Base-by-base conservation (phyloP, 2,329 filamentous ascomycete species). In the Phoma sp. region DNA sequence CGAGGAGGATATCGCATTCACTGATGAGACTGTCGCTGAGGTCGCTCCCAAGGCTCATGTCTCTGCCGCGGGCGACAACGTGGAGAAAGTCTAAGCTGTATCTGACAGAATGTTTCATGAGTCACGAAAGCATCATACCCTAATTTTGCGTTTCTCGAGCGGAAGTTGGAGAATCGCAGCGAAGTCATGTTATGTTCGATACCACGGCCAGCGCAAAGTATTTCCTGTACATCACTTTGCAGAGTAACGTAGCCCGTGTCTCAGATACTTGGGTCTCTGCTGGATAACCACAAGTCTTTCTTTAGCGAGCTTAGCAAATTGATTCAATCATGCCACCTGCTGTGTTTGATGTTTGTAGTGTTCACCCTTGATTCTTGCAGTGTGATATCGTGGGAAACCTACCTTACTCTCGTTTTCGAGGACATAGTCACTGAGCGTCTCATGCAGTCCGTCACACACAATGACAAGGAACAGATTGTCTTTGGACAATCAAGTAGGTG, bases 1-100 rank as follows among this genome's bases (percentile, higher is more conserved):
- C 4, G 90, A 93, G 74, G 87, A 93, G 48, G 93, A 97, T 74
- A 79, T 96, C 46, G 86, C 87, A 70, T 93, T 91, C 73, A 91
- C 89, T 18, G 92, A 96, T 68, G 90, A 95, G 82, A 95, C 89
- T 0, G 69, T 88, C 13, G 85, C 83, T 24, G 90, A 96, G 62
- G 88, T 96, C 5, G 67, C 61, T 4, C 68, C 74, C 18, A 71
- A 72, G 54, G 51, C 64, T 5, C 50, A 54, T 32, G 47, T 67
- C 14, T 47, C 57, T 9, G 43, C 58, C 23, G 49, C 46, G 14
- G 53, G 55, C 18, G 59, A 60, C 18, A 59, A 61, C 35, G 56
- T 60, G 9, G 67, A 69, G 51, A 75, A 72, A 61, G 70, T 68
- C 22, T 73, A 58, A 57, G 35, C 7, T 50, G 24, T 10, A 18